phyloP scores from a whole-genome alignment of 176 grass and related monocot species.

The Canna indica region DNA sequence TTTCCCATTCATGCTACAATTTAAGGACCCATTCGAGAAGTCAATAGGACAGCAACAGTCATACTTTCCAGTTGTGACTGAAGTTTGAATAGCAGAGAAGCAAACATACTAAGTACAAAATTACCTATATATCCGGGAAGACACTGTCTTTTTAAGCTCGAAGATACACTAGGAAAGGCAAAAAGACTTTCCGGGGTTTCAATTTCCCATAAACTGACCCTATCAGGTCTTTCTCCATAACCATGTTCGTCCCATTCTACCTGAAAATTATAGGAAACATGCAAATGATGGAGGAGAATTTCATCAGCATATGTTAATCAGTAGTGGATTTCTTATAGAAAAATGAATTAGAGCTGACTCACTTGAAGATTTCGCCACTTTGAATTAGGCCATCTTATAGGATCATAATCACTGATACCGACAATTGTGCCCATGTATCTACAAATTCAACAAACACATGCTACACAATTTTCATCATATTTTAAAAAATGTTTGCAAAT shows the following conservation, averaged over 20 bases:
- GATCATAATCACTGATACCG: conserved; percentile 66
- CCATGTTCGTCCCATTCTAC: conserved; percentile 97
- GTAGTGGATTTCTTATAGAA: not conserved
- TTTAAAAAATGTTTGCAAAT: not conserved
- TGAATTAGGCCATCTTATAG: conserved; percentile 90
- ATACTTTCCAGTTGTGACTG: not conserved
- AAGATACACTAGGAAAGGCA: conserved; percentile 45
- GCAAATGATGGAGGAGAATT: not conserved
- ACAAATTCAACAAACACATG: conserved; percentile 11
- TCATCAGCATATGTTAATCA: not conserved
- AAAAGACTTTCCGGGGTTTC: conserved; percentile 75
- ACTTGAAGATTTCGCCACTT: conserved; percentile 94
- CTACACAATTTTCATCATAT: not conserved
- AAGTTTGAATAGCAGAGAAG: not conserved
- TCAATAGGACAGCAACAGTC: not conserved
- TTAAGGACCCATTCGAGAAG: no score
- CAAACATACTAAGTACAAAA: not conserved
- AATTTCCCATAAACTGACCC: conserved; percentile 85
- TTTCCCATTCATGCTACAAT: no score
- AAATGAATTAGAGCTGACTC: not conserved
- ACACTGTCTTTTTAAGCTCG: conserved; percentile 72
- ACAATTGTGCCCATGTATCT: conserved; percentile 80
- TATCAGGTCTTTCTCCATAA: conserved; percentile 77
- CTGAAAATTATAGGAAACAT: conserved; percentile 18
- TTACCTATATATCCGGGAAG: conserved; percentile 43